These are phyloP conservation scores for Dichotomopilus funicola DNA, from an alignment of 2,329 filamentous ascomycete genomes.

Conservation along the genomic window DNA sequence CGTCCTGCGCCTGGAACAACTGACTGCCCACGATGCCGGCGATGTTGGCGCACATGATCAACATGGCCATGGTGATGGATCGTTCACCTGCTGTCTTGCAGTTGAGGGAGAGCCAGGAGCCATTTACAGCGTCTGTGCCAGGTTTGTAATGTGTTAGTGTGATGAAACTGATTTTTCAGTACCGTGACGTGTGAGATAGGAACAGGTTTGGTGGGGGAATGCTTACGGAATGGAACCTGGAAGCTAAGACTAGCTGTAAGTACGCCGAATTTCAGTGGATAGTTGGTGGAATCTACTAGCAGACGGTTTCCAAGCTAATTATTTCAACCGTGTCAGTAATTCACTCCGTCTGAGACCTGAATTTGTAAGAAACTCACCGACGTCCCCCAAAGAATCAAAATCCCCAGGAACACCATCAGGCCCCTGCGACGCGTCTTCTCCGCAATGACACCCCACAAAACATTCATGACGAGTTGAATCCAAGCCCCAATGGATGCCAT, in stretches of 20 bases:
- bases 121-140: slow-evolving; percentile 17
- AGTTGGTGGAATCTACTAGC: slow-evolving; percentile 23
- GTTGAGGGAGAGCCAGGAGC: slow-evolving; percentile 22
- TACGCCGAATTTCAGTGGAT: slow-evolving; percentile 26
- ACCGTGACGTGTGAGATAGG: neutral
- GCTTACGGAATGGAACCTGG: slow-evolving; percentile 28
- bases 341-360: no score
- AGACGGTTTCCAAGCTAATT: slow-evolving; percentile 26
- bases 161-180: neutral
- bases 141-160: no score
- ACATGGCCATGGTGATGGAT: slow-evolving; percentile 23
- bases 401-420: slow-evolving; percentile 25
- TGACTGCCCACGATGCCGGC: slow-evolving; percentile 23
- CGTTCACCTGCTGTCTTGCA: slow-evolving; percentile 18
- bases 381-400: slow-evolving; percentile 26
- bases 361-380: slow-evolving; percentile 18
- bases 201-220: no score
- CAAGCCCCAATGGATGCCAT: slow-evolving; percentile 33
- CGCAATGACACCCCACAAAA: slow-evolving; percentile 28
- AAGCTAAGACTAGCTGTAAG: slow-evolving; percentile 25
- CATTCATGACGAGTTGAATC: slow-evolving; percentile 29
- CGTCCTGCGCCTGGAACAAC: slow-evolving; percentile 20
- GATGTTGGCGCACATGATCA: slow-evolving; percentile 23
- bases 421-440: slow-evolving; percentile 24
- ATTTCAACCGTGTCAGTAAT: neutral